Base-by-base conservation (phyloP, 176 grass and related monocot genomes). In the Cenchrus fungigraminus region DNA sequence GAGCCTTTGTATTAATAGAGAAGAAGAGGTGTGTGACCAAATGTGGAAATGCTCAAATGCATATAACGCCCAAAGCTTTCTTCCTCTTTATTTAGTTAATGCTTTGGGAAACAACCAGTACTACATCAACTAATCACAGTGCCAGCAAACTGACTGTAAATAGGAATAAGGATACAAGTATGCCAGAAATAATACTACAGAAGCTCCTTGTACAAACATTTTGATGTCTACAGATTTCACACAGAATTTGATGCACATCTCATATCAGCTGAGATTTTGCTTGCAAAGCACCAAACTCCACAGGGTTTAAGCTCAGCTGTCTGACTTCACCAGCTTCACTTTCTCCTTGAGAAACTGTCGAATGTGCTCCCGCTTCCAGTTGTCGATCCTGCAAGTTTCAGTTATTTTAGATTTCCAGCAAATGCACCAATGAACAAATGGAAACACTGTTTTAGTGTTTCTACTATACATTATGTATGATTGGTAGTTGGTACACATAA, bases 311-410 rank as follows among this genome's bases (percentile, higher is more conserved):
- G 61, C 9, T 91, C 79, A 99, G 65, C 14, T 90, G 46, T 83
- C 84, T 6, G 75, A 73, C 11, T 81, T 91, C 29, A 9, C 68
- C 50, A 79, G 84, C 82, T 94, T 99, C 76, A 99, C 90, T 73
- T 99, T 99, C 77, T 94, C 94, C 49, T 67, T 94, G 58, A 99
- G 88, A 60, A 99, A 94, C 44, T 99, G 97, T 20, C 72, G 70
- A 86, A 99, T 97, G 44, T 99, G 97, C 79, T 99, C 97, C 4
- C 88, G 84, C 61, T 99, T 99, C 97, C 97, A 99, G 69, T 99
- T 99, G 59, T 99, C 97, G 2, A 99, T 97, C 90, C 94, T 99
- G 86, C 90, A 78, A 82, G 84, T 61, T 45, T 90, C 58, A 66
- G 32, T 47, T 0, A 6, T 32, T 81, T 81, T 37, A 92, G 53